Base-by-base conservation (phyloP, 2,329 filamentous ascomycete genomes). In the Helotiales sp. region DNA sequence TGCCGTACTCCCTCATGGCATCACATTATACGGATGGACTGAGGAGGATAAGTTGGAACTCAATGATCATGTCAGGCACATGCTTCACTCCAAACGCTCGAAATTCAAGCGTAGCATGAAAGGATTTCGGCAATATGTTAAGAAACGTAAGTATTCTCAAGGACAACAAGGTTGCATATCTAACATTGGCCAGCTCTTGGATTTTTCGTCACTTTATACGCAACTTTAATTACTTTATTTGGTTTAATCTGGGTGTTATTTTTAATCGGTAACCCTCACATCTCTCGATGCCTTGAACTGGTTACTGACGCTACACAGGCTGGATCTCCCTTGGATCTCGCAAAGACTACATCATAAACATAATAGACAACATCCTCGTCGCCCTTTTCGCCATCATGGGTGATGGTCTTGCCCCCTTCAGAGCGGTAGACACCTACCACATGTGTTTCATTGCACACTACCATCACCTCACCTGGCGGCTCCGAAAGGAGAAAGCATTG, bases 171-270 rank as follows among this genome's bases (percentile, higher is more conserved):
- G 5, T 24, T 8, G 25, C 19, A 25, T 9, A 51, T 52, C 59
- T 68, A 47, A 68, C 27, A 12, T 15, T 10, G 31, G 30, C 19
- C 56, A 85, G 81, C 91, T 1, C 79, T 96, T 34, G 91, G 91
- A 1, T 91, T 95, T 69, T 81, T 93, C 54, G 89, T 96, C 58
- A 95, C 90, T 0, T 75, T 96, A 3, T 96, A 96, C 72, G 91
- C 90, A 8, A 86, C 83, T 1, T 78, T 93, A 19, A 93, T 96
- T 66, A 95, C 91, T 0, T 78, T 93, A 0, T 96, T 96, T 66
- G 91, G 91, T 68, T 79, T 93, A 12, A 89, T 89, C 0, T 96
- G 91, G 91, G 91, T 96, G 1, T 81, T 96, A n/a, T 95, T 93
- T 74, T 77, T 96, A 54, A 96, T 96, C 70, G 90, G 87, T 80